phyloP scores from a whole-genome alignment of 805 yeast genomes.

The Danielia reshetovae region DNA sequence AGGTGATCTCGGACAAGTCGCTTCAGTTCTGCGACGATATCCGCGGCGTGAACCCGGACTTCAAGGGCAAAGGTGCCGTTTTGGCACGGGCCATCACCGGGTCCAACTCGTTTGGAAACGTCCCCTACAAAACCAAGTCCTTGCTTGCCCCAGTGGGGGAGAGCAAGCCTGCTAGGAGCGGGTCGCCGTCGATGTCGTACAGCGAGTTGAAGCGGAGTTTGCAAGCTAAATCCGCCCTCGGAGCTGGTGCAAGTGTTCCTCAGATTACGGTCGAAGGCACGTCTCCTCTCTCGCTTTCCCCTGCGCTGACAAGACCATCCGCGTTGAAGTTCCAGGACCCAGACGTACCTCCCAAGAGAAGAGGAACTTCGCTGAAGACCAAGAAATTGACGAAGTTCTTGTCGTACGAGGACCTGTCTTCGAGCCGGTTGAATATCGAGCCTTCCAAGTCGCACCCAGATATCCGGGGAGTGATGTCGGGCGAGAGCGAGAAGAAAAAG shows the following conservation, averaged over 20 bases:
- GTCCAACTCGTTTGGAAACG: slow-evolving; percentile 35
- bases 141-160: slow-evolving; percentile 26
- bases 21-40: slow-evolving; percentile 32
- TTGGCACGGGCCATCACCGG: slow-evolving; percentile 42
- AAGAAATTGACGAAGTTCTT: slow-evolving; percentile 27
- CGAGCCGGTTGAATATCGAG: slow-evolving; percentile 22
- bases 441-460: slow-evolving; percentile 41
- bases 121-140: slow-evolving; percentile 41
- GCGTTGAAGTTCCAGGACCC: slow-evolving; percentile 24
- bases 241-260: slow-evolving; percentile 1
- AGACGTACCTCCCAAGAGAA: slow-evolving; percentile 20
- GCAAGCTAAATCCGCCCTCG: slow-evolving; percentile 15
- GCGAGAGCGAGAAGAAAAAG: slow-evolving; percentile 10
- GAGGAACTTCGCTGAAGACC: slow-evolving; percentile 3
- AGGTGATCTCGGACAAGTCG: slow-evolving; percentile 32
- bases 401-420: slow-evolving; percentile 31
- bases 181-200: slow-evolving; percentile 20
- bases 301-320: slow-evolving; percentile 16
- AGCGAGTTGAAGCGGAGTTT: slow-evolving; percentile 32
- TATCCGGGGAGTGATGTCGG: slow-evolving; percentile 13
- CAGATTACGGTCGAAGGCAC: slow-evolving; percentile 4
- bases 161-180: slow-evolving; percentile 3
- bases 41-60: slow-evolving; percentile 34
- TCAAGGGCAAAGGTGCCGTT: slow-evolving; percentile 38
- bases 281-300: slow-evolving; percentile 6